phyloP scores from a whole-genome alignment of 257 asterid genomes.

The Nicotiana knightiana region DNA sequence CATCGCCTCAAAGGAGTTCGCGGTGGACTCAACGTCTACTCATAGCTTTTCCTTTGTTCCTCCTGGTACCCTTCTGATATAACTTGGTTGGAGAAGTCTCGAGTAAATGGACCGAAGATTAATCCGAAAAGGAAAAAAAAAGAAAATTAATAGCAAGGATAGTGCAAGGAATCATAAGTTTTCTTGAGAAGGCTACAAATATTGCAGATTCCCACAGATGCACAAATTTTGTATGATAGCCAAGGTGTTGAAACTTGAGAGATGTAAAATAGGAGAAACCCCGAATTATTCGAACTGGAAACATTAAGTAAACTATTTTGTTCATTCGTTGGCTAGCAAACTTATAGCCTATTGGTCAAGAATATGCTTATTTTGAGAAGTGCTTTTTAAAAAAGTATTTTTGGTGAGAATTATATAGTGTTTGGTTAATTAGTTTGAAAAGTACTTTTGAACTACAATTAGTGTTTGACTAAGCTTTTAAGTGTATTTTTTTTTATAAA shows the following conservation, averaged over 20 bases:
- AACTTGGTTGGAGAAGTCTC: not conserved
- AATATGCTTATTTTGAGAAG: too few relatives aligned
- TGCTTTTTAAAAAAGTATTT: too few relatives aligned
- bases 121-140: not conserved
- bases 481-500: too few relatives aligned
- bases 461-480: too few relatives aligned
- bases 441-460: too few relatives aligned
- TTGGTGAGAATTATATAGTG: too few relatives aligned
- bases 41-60: slow-evolving; percentile 33
- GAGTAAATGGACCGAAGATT: not conserved
- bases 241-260: not conserved
- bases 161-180: not conserved
- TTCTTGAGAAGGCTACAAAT: not conserved
- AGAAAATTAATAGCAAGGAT: not conserved
- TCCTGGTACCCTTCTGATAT: slow-evolving; percentile 5
- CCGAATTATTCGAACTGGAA: not conserved
- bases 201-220: not conserved
- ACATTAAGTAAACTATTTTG: slow-evolving; percentile 2
- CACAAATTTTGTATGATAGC: not conserved
- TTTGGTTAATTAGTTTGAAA: too few relatives aligned
- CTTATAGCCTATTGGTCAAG: too few relatives aligned
- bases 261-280: not conserved
- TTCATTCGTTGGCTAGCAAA: not conserved
- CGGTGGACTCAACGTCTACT: slow-evolving; percentile 25
- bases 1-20: slow-evolving; percentile 20